Base-by-base conservation (phyloP, 2,329 filamentous ascomycete genomes). In the Orbilia ellipsospora region DNA sequence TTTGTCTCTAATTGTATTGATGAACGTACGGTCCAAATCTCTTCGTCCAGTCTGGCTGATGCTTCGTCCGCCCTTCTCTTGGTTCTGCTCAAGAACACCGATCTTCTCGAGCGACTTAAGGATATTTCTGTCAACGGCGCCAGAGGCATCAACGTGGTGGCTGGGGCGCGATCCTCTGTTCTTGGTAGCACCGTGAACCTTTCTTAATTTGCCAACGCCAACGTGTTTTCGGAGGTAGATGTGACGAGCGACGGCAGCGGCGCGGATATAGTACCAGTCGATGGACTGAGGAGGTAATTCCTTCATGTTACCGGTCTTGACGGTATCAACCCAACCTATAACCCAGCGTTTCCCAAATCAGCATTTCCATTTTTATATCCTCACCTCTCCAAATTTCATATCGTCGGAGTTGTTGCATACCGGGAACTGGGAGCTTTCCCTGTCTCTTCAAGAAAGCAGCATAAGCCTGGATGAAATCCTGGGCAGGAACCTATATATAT, bases 171-270 rank as follows among this genome's bases (percentile, higher is more conserved):
- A 89, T 82, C 95, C 95, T 81, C 95, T 93, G 91, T 98, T 99
- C 90, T 96, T 97, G 88, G 92, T 91, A 81, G 89, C 91, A 82
- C 93, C 95, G 90, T 99, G 95, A 80, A 91, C 92, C 88, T 96
- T 97, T 85, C 94, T 92, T 82, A 99, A 90, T 83, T 95, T 93
- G 86, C 95, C 95, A 81, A 99, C 93, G 89, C 95, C 95, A 84
- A 99, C 94, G 79, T 94, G 97, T 90, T 99, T 99, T 88, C 95
- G 92, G 85, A 99, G 89, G 89, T 99, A 99, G 88, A 99, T 90
- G 89, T 98, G 94, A 83, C 94, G 93, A 83, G 95, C 95, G 84
- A 99, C 91, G 80, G 94, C 90, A 82, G 95, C 95, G 82, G 94
- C 94, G 83, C 95, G 94, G 84, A 90, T 84, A 87, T 91, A 91